These are phyloP conservation scores for Volvox reticuliferus DNA, from an alignment of 139 green algal genomes.

Conservation along the genomic window DNA sequence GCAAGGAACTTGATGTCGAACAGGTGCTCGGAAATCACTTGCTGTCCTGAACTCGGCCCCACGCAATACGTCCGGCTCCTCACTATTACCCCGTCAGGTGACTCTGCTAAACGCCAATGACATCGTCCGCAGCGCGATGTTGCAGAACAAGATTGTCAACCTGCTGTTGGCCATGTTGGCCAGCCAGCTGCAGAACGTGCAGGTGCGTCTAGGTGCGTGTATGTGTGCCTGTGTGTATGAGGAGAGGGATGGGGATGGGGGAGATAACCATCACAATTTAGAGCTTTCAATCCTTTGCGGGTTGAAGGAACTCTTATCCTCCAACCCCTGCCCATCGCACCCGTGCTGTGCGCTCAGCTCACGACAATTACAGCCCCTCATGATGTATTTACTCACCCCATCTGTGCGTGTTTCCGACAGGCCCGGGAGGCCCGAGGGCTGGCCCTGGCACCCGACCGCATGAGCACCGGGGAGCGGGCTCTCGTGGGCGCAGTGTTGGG, in stretches of 20 bases:
- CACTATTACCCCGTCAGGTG: conserved; percentile 20
- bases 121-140: conserved; percentile 61
- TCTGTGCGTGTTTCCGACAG: background rate
- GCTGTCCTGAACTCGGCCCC: background rate
- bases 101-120: conserved; percentile 66
- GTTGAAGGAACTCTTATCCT: no score
- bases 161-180: conserved; percentile 81
- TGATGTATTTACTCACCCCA: no score
- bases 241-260: no score
- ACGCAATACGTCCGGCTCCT: no score
- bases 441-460: conserved; percentile 41
- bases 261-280: no score
- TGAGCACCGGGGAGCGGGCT: conserved; percentile 68
- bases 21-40: no score
- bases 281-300: no score
- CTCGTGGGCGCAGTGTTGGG: conserved; percentile 81
- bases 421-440: conserved; percentile 25
- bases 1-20: no score
- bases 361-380: no score
- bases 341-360: no score
- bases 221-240: no score
- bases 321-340: no score
- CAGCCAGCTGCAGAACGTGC: conserved; percentile 58
- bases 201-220: background rate
- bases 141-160: conserved; percentile 72